Evolutionary conservation across 2,329 filamentous ascomycete genomes (phyloP).

Genomic region (Exophiala spinifera): DNA sequence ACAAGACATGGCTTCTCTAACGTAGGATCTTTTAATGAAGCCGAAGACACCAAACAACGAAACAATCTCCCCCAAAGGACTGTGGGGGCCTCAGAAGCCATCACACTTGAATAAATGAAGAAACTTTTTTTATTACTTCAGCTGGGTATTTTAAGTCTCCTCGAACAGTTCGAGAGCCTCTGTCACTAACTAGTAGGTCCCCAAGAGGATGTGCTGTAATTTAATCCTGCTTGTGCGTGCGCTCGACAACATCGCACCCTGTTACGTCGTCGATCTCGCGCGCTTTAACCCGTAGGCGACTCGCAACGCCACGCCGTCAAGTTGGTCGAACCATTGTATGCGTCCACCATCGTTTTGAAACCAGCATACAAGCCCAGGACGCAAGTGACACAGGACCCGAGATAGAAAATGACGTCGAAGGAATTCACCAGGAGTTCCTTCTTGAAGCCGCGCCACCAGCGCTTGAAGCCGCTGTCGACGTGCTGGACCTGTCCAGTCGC

Average conservation of each 20-base stretch:
- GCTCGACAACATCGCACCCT: background rate
- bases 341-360: slow-evolving; percentile 30
- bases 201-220: too few species aligned
- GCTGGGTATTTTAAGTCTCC: too few species aligned
- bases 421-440: slow-evolving; percentile 30
- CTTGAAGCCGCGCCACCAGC: slow-evolving; percentile 30
- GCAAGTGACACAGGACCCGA: slow-evolving; percentile 29
- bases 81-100: too few species aligned
- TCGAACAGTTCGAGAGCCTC: too few species aligned
- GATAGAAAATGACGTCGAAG: slow-evolving; percentile 31
- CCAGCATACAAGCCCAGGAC: slow-evolving; percentile 30
- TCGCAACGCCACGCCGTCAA: slow-evolving; percentile 20
- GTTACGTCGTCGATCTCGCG: background rate
- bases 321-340: slow-evolving; percentile 28
- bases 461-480: slow-evolving; percentile 13
- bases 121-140: too few species aligned
- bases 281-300: slow-evolving; percentile 15
- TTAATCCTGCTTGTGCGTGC: too few species aligned
- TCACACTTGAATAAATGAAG: too few species aligned
- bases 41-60: too few species aligned
- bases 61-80: too few species aligned
- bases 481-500: slow-evolving; percentile 24
- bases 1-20: too few species aligned
- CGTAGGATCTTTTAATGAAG: too few species aligned
- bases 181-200: too few species aligned